Evolutionary conservation across 495 filamentous ascomycete species (phyloP), one percentile per base, ranked within the genome.

Genomic region (Annulohypoxylon moriforme): DNA sequence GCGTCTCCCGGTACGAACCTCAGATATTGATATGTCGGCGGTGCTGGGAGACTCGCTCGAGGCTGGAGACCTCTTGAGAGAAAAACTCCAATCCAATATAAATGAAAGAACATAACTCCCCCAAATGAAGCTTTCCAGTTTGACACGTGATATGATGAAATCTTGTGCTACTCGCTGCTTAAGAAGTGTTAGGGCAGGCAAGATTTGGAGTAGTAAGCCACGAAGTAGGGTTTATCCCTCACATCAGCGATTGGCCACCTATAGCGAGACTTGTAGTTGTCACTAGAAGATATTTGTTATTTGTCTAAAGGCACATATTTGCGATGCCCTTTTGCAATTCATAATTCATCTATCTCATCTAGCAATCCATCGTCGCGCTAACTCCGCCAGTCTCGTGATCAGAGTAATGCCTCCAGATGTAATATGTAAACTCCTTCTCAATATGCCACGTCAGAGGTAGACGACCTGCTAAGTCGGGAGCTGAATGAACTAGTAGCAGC

Each of bases 1-100:
- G 25, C 13, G 47, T 52, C 47, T 52, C 47, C 24, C 47, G 24
- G 47, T 29, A 36, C 22, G 18, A 64, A 24, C 22, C 25, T 40
- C 11, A n/a, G 10, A 40, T 40, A 40, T 38, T 42, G 36, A 60
- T 29, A 60, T n/a, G 25, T 22, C 24, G 8, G 40, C 13, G 33
- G 33, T 58, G 18, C 64, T 18, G 49, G 59, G 64, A 53, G 53
- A 72, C 64, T 60, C 49, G 22, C 69, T 72, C 69, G 69, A 72
- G 69, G 69, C 64, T 64, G 60, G 69, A 57, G 59, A 47, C 64
- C 69, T 68, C 59, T 72, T 64, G 69, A 72, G 69, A 68, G 69
- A 61, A 72, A 64, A 49, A 68, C 69, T 64, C 69, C 69, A 58
- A 72, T 72, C 69, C 24, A 65, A 67, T 58, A 61, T 58, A 42